Evolutionary conservation across 257 asterid species (phyloP).

Genomic region (Leonotis leonurus): DNA sequence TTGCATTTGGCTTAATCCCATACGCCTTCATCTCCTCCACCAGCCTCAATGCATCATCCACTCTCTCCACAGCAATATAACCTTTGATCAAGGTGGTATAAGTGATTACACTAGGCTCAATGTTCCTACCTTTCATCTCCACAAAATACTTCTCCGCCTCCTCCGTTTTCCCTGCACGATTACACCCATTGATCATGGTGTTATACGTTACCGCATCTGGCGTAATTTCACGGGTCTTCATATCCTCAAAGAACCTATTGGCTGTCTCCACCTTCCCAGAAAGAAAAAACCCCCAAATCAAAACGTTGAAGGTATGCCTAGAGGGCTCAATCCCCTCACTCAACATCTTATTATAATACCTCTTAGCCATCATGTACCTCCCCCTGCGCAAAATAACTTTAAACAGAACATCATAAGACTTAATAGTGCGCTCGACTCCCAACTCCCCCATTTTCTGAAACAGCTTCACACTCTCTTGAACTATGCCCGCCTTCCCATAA

Average conservation of each 20-base stretch:
- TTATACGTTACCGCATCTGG: slow-evolving; percentile 78
- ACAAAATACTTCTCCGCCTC: slow-evolving; percentile 77
- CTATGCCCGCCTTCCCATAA: slow-evolving; percentile 78
- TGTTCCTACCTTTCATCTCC: slow-evolving; percentile 79
- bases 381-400: slow-evolving; percentile 78
- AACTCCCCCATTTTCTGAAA: slow-evolving; percentile 74
- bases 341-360: slow-evolving; percentile 82
- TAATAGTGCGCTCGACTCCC: slow-evolving; percentile 57
- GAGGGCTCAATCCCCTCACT: slow-evolving; percentile 73
- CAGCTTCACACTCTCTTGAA: slow-evolving; percentile 90
- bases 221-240: slow-evolving; percentile 58
- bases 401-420: slow-evolving; percentile 61
- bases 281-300: slow-evolving; percentile 89
- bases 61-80: slow-evolving; percentile 47
- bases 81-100: slow-evolving; percentile 85
- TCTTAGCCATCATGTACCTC: slow-evolving; percentile 77
- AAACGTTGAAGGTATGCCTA: slow-evolving; percentile 56
- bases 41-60: slow-evolving; percentile 77
- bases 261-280: slow-evolving; percentile 60
- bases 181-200: slow-evolving; percentile 70
- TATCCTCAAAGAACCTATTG: slow-evolving; percentile 71
- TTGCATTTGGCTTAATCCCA: slow-evolving; percentile 67
- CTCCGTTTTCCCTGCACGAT: slow-evolving; percentile 56
- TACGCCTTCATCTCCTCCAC: slow-evolving; percentile 72
- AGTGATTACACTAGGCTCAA: slow-evolving; percentile 65